These are phyloP conservation scores for Thraustotheca clavata DNA, from an alignment of 352 stramenopile species.

Conservation along the genomic window DNA sequence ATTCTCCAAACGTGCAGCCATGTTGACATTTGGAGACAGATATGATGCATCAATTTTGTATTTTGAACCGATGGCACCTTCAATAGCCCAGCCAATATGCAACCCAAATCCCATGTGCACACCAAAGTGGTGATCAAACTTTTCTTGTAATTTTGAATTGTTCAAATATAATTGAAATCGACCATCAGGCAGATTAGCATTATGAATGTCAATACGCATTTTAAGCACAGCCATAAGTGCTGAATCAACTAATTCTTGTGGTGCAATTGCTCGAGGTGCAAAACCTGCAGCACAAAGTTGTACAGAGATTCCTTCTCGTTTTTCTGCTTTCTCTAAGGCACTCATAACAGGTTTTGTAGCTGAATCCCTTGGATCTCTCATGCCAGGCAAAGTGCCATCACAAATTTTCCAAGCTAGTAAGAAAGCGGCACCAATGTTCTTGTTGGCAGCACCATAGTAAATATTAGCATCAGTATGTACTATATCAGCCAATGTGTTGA, in stretches of 20 bases:
- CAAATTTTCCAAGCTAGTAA: constrained; percentile 95
- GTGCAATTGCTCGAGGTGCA: constrained; percentile 36
- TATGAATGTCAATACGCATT: constrained; percentile 93
- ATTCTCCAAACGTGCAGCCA: constrained; percentile 93
- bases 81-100: constrained; percentile 97
- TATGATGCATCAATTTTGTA: constrained; percentile 99
- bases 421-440: constrained; percentile 94
- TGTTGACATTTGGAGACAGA: constrained; percentile 96
- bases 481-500: constrained; percentile 96
- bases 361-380: constrained; percentile 71
- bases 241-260: constrained; percentile 87
- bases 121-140: constrained; percentile 83
- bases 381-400: constrained; percentile 74
- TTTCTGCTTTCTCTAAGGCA: constrained; percentile 40
- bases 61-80: constrained; percentile 94
- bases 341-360: constrained; percentile 66
- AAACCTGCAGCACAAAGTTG: constrained; percentile 45
- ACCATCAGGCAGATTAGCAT: constrained; percentile 77
- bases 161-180: constrained; percentile 75
- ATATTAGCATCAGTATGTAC: constrained; percentile 91
- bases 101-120: constrained; percentile 95
- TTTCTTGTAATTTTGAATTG: constrained; percentile 67
- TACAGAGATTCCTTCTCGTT: constrained; percentile 58
- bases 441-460: constrained; percentile 93
- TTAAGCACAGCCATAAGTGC: constrained; percentile 95